Base-by-base conservation (phyloP, 768 basidiomycete genomes). In the Termitomyces sp. region DNA sequence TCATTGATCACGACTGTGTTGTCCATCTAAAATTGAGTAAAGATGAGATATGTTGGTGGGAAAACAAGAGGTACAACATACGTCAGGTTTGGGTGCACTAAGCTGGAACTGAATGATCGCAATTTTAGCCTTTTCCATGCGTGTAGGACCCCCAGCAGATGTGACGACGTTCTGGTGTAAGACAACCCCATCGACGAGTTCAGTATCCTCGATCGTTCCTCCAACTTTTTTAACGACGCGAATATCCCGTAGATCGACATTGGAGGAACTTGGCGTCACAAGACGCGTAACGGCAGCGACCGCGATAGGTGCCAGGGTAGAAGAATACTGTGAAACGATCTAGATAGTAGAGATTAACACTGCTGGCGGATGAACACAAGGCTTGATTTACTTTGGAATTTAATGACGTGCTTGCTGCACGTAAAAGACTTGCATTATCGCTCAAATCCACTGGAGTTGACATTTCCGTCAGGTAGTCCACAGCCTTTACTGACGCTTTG, bases 291-390 rank as follows among this genome's bases (percentile, higher is more conserved):
- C 97, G 30, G 96, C 94, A 52, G 86, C 81, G n/a, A 99, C 97
- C 15, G 97, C 97, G 62, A 98, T 99, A 40, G 97, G 97, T n/a
- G 97, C 92, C 61, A 99, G 82, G 38, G 91, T 95, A 12, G 94
- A 91, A 3, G 97, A 98, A 71, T 98, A 98, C 80, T 98, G 97
- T 17, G 97, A 98, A 42, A 98, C 97, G 64, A 99, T 97, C 95
- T 98, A 66, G 21, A 47, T 28, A 15, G 21, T 53, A 30, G 15
- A 51, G 12, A 15, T 61, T 30, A 42, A 54, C 48, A 53, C 43
- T 30, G 49, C 33, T 33, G 31, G 21, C 50, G 19, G 53, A 50
- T 35, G 38, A 49, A 38, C 26, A 15, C 43, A 23, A 33, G 54
- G 44, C 31, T 41, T 15, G 28, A 7, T 60, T 72, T 55, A 89